A percentile compares a stretch with the other conserved stretches of the same genome.
Conservation (phyloP, 73 alveolate genomes). For the Paramecium octaurelia region DNA sequence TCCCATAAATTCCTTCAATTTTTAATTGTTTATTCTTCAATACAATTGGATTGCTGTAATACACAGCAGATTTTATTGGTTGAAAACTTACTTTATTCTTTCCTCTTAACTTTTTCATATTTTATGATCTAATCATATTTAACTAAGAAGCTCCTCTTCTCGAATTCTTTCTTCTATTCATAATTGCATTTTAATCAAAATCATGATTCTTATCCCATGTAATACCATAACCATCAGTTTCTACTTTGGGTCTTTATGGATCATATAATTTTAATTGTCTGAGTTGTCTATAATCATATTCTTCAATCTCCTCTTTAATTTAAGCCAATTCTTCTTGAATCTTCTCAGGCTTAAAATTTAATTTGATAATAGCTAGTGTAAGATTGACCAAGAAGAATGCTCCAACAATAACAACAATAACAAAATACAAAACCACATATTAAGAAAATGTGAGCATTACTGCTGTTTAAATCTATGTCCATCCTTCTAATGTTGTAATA, state of each 20-base stretch:
- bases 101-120: not conserved
- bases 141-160: not conserved
- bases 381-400: conserved; percentile 87
- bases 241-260: not conserved
- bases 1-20: conserved; percentile 19
- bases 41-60: not conserved
- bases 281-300: not conserved
- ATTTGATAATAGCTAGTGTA: conserved; percentile 90
- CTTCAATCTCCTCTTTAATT: not conserved
- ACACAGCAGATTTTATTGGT: not conserved
- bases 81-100: conserved; percentile 2
- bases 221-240: not conserved
- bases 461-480: conserved; percentile 70
- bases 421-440: conserved; percentile 71
- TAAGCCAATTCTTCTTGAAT: conserved; percentile 67
- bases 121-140: not conserved
- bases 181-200: not conserved
- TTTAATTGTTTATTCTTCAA: not conserved
- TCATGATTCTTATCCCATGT: not conserved
- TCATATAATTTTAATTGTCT: not conserved
- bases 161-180: not conserved
- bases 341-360: conserved; percentile 85
- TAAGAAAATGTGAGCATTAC: conserved; percentile 58
- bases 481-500: conserved; percentile 81
- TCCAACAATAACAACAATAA: conserved; percentile 82